phyloP scores from a whole-genome alignment of 2,329 filamentous ascomycete genomes.

The Arthrinium phaeospermum region DNA sequence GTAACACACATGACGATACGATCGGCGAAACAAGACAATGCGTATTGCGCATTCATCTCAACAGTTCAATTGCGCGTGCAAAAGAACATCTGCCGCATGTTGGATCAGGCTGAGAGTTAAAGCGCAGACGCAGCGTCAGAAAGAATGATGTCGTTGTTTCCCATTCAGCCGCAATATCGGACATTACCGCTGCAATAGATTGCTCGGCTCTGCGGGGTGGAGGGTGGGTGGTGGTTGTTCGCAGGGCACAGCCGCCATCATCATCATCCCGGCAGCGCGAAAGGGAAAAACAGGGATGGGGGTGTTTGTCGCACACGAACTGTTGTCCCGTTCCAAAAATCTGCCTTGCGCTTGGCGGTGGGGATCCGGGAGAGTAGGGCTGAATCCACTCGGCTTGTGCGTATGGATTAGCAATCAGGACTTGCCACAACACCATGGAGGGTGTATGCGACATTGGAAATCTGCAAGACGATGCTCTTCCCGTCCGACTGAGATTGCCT shows the following conservation, averaged over 20 bases:
- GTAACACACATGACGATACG: neutral
- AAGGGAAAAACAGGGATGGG: neutral
- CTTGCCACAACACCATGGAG: slow-evolving; percentile 10
- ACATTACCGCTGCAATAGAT: slow-evolving; percentile 5
- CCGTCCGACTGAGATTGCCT: neutral
- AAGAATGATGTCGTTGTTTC: neutral
- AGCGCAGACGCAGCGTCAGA: neutral
- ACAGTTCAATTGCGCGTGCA: too few relatives aligned
- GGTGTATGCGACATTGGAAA: neutral
- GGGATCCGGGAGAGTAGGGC: neutral
- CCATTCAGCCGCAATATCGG: slow-evolving; percentile 8
- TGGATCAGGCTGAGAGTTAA: neutral
- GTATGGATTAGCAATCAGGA: neutral
- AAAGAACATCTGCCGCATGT: too few relatives aligned
- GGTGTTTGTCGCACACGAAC: slow-evolving; percentile 1
- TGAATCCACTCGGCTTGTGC: neutral
- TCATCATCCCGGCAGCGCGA: neutral
- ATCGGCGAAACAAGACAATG: neutral
- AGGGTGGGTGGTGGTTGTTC: neutral
- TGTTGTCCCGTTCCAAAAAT: slow-evolving; percentile 10
- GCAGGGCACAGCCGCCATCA: neutral
- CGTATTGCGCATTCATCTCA: neutral
- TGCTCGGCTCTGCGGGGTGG: neutral
- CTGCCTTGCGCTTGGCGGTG: slow-evolving; percentile 2
- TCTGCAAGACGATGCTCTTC: neutral